These are phyloP conservation scores for Chlorella vulgaris DNA, from an alignment of 139 green algal species.

Conservation along the genomic window DNA sequence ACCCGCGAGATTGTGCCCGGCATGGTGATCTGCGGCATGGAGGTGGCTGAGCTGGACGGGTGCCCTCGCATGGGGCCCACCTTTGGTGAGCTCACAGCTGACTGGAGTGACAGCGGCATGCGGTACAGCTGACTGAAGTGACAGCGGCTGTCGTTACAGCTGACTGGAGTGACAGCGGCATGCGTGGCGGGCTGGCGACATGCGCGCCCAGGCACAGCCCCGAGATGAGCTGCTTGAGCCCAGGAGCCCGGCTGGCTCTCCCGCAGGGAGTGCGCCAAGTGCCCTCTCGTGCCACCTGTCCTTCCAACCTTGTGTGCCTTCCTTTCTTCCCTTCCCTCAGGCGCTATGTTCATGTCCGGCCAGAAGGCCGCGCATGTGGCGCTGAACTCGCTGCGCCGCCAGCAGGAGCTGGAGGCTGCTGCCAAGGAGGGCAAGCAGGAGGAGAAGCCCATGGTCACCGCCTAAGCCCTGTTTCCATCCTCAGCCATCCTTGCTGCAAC, in stretches of 20 bases:
- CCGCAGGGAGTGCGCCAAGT: no score
- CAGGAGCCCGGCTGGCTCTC: no score
- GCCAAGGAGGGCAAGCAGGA: background rate
- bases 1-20: slow-evolving; percentile 92
- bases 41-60: slow-evolving; percentile 81
- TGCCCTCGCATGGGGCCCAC: slow-evolving; percentile 94
- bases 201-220: no score
- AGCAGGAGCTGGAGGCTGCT: background rate
- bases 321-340: background rate
- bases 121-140: no score
- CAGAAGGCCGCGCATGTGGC: slow-evolving; percentile 92
- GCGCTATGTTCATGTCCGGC: slow-evolving; percentile 94
- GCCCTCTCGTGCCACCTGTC: no score
- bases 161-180: background rate
- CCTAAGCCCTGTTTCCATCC: background rate
- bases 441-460: background rate
- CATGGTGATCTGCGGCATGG: slow-evolving; percentile 97
- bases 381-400: slow-evolving; percentile 71
- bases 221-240: no score
- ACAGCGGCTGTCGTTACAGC: no score
- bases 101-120: background rate
- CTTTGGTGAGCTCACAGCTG: slow-evolving; percentile 65
- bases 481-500: background rate
- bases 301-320: background rate
- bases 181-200: no score